These are phyloP conservation scores for Isabelozyma rhagii DNA, from an alignment of 805 yeast species.

Conservation along the genomic window DNA sequence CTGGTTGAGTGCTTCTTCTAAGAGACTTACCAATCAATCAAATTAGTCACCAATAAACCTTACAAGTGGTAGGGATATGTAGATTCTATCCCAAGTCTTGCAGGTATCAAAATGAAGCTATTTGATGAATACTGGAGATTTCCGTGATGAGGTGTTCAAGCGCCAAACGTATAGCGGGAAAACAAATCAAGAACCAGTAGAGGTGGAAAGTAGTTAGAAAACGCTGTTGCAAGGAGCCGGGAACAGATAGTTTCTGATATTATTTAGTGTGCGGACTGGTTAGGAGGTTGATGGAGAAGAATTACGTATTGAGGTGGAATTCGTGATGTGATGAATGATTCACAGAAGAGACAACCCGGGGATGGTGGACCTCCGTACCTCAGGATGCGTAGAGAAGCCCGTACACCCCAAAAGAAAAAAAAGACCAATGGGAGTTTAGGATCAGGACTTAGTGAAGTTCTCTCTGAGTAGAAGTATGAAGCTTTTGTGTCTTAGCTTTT, in stretches of 20 bases:
- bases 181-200: background rate
- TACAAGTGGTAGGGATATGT: background rate
- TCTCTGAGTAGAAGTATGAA: no score
- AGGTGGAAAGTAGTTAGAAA: background rate
- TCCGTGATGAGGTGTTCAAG: background rate
- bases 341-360: background rate
- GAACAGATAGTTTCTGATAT: background rate
- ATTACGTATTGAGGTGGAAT: background rate
- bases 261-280: background rate
- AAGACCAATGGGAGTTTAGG: no score
- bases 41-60: background rate
- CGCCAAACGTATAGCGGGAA: background rate
- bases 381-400: background rate
- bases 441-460: no score
- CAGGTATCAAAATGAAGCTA: background rate
- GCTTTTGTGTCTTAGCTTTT: no score
- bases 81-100: background rate
- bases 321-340: background rate
- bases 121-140: background rate
- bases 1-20: no score
- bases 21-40: background rate
- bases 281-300: background rate
- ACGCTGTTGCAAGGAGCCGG: background rate
- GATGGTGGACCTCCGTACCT: background rate
- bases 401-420: background rate